Evolutionary conservation across 176 grass and related monocot species (phyloP).

Genomic region (Sorghum bicolor): DNA sequence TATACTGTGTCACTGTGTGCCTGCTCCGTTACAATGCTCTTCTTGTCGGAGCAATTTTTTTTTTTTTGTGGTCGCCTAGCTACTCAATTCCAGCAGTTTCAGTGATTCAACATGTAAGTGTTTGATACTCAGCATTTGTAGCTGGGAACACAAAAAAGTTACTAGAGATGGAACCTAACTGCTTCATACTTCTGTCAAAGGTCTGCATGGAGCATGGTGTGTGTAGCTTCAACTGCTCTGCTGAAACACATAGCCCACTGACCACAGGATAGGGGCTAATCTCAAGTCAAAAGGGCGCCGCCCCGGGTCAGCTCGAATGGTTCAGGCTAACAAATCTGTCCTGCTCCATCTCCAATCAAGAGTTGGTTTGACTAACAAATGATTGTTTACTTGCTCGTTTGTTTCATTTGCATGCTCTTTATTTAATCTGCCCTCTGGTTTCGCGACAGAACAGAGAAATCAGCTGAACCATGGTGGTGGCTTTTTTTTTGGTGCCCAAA

Average conservation of each 20-base stretch:
- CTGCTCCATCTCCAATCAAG: slow-evolving; percentile 35
- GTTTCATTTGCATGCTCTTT: background rate
- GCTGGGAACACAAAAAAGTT: background rate
- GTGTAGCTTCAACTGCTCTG: slow-evolving; percentile 42
- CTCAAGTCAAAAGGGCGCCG: background rate
- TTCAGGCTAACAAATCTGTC: slow-evolving; percentile 18
- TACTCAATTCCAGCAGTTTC: background rate
- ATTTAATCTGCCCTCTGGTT: background rate
- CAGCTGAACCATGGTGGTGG: background rate
- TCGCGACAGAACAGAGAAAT: background rate
- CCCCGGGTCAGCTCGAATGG: slow-evolving; percentile 12
- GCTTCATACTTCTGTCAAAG: background rate
- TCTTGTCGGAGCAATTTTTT: background rate
- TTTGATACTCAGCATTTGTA: background rate
- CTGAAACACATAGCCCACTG: slow-evolving; percentile 30
- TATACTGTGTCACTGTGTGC: background rate
- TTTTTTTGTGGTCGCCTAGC: background rate
- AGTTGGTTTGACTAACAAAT: slow-evolving; percentile 26
- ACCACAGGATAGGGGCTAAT: background rate
- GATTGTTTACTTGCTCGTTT: background rate
- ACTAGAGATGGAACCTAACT: background rate
- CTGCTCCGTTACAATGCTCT: background rate
- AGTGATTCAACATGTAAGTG: background rate
- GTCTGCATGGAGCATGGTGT: background rate
- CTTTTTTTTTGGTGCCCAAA: background rate